Conservation (phyloP, 2,329 filamentous ascomycete genomes). For the Phaeosphaeria sp. region DNA sequence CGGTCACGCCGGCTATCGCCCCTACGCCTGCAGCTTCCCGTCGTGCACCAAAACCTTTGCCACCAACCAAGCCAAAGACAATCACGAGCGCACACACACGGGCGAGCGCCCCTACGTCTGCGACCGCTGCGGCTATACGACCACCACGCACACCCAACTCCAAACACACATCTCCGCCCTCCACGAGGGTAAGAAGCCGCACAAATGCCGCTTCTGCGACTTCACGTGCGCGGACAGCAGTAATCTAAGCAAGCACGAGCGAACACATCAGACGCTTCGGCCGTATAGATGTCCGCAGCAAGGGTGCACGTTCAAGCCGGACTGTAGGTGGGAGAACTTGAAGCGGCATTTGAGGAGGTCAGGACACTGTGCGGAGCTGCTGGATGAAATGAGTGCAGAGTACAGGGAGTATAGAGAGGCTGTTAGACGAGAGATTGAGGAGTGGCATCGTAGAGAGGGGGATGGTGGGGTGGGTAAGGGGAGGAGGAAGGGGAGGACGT, state of each 20-base stretch:
- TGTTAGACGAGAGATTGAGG: constrained; percentile 41
- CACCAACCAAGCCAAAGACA: constrained; percentile 50
- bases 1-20: constrained; percentile 46
- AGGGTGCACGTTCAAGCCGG: constrained; percentile 47
- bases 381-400: constrained; percentile 41
- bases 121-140: constrained; percentile 45
- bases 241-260: constrained; percentile 48
- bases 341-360: constrained; percentile 48
- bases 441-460: constrained; percentile 41
- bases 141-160: constrained; percentile 49
- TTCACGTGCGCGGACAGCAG: constrained; percentile 48
- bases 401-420: constrained; percentile 43
- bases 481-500: constrained; percentile 25
- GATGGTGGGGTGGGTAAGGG: constrained; percentile 26
- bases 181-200: constrained; percentile 46
- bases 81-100: constrained; percentile 48
- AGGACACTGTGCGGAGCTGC: constrained; percentile 44
- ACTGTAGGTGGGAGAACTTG: constrained; percentile 49
- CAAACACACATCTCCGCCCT: constrained; percentile 48
- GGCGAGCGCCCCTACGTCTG: constrained; percentile 47
- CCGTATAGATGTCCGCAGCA: constrained; percentile 46
- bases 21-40: constrained; percentile 44
- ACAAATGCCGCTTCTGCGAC: constrained; percentile 48
- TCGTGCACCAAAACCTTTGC: constrained; percentile 49
- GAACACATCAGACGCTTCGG: constrained; percentile 46